Base-by-base conservation (phyloP, 176 grass and related monocot genomes). In the Carex cristatella region DNA sequence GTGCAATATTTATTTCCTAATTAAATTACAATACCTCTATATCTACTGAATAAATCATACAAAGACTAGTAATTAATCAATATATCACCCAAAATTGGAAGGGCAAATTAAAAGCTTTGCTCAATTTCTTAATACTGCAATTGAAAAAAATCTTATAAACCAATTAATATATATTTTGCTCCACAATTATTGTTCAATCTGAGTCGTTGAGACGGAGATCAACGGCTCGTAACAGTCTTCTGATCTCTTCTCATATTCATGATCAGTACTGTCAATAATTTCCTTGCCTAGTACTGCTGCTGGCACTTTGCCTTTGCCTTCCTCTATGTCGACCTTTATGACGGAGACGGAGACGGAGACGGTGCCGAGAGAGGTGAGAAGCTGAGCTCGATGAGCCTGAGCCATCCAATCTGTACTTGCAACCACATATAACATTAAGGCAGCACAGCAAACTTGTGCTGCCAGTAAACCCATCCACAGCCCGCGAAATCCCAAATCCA, bases 341-440 rank as follows among this genome's bases (percentile, higher is more conserved):
- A 8, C 71, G 23, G 23, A 23, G 23, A 23, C 23, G 23, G 23
- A 23, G 23, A 23, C 23, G 23, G 23, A 23, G 1, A 8, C 71
- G 2, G 63, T 4, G 2, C 56, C 5, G 3, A 86, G 1, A 1
- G 86, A 84, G 11, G 90, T 94, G 49, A 95, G 88, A 18, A 78
- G 23, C 73, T 88, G 88, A 4, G 96, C 93, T 51, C 96, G 76
- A 18, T 59, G 57, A 1, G 96, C 96, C 87, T 99, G 93, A 63
- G 87, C 90, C 13, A 92, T 91, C 96, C 96, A 99, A 88, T 99
- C 96, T 15, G 96, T 99, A 79, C 90, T 91, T 13, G 90, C 88
- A 30, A 99, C 90, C 30, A 87, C 96, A 85, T 80, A 89, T 10
- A 99, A 90, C 93, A 95, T 95, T 59, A 95, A 87, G 0, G 81